phyloP scores from a whole-genome alignment of 1,284 basidiomycete species.

The Tilletia setariae region DNA sequence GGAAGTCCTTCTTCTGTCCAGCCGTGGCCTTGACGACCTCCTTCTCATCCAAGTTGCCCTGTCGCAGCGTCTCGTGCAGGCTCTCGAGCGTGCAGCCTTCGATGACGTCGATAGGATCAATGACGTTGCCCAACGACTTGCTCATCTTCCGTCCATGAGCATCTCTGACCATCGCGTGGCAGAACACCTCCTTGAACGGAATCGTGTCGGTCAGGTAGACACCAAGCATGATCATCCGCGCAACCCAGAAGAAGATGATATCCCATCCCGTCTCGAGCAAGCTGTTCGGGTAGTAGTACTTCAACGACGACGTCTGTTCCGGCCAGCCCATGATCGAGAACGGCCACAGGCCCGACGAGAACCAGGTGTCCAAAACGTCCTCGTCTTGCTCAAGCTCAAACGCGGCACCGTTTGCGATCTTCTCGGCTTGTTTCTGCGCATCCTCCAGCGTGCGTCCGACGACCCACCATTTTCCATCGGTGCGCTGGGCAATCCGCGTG shows the following conservation, averaged over 20 bases:
- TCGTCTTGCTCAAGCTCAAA: slow-evolving; percentile 90
- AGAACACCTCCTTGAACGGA: slow-evolving; percentile 96
- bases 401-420: slow-evolving; percentile 66
- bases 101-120: slow-evolving; percentile 95
- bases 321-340: slow-evolving; percentile 99
- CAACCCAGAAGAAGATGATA: slow-evolving; percentile 99
- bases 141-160: slow-evolving; percentile 99
- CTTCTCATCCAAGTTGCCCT: slow-evolving; percentile 90
- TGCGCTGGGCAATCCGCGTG: slow-evolving; percentile 13
- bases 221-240: slow-evolving; percentile 94
- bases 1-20: slow-evolving; percentile 99
- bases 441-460: slow-evolving; percentile 78
- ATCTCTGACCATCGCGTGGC: slow-evolving; percentile 98
- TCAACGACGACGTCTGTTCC: slow-evolving; percentile 56
- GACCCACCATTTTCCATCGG: slow-evolving; percentile 64
- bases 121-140: slow-evolving; percentile 96
- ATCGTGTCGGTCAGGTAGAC: slow-evolving; percentile 81
- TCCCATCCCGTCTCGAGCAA: slow-evolving; percentile 98
- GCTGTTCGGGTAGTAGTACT: slow-evolving; percentile 78
- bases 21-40: slow-evolving; percentile 86
- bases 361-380: slow-evolving; percentile 99
- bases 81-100: slow-evolving; percentile 76
- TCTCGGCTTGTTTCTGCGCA: slow-evolving; percentile 73
- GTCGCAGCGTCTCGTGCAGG: slow-evolving; percentile 80
- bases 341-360: slow-evolving; percentile 96